Conservation (phyloP, 208 protist species). For the Leishmania turanica region DNA sequence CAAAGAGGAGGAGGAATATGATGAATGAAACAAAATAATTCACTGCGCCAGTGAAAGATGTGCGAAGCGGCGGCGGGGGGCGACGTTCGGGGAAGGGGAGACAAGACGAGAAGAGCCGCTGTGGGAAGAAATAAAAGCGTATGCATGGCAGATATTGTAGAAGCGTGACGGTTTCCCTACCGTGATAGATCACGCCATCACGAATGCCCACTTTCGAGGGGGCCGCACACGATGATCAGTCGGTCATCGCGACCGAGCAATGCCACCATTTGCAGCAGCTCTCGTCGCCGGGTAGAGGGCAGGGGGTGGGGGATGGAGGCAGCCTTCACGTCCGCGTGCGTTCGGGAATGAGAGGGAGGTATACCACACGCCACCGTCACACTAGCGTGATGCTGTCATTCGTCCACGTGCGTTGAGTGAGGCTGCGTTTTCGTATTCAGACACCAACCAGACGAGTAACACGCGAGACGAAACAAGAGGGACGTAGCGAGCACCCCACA, state of each 20-base stretch:
- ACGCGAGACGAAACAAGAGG: background rate
- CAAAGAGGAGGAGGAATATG: background rate
- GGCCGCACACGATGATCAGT: background rate
- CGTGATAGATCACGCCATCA: background rate
- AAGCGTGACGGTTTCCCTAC: too few relatives aligned
- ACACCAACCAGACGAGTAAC: too few relatives aligned
- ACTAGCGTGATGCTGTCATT: background rate
- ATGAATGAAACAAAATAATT: background rate
- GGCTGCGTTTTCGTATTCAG: background rate
- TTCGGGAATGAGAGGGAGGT: background rate
- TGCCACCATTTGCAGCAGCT: background rate
- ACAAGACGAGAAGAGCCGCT: background rate
- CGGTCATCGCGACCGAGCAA: background rate
- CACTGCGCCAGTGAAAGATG: background rate
- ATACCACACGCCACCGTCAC: background rate
- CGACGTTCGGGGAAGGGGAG: background rate
- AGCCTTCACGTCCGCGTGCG: background rate
- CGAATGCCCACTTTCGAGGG: background rate
- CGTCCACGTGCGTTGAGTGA: background rate
- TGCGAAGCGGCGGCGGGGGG: background rate
- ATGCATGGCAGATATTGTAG: background rate
- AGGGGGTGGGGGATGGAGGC: too few relatives aligned
- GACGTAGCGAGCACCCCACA: background rate
- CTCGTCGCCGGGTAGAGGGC: background rate
- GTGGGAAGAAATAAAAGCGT: background rate